Evolutionary conservation across 208 protist genomes (phyloP).

Genomic region (Trypanosoma melophagium): DNA sequence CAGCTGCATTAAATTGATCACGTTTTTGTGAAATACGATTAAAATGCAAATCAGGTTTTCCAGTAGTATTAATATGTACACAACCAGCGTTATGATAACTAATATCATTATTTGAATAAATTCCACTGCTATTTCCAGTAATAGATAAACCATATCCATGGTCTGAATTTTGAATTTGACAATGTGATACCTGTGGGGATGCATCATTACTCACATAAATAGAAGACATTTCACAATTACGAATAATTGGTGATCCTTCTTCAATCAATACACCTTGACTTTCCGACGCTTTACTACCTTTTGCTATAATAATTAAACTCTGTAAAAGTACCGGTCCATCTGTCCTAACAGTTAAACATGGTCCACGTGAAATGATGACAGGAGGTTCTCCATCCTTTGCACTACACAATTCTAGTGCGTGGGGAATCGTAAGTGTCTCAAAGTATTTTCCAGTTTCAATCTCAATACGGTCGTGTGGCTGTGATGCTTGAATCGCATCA

Average conservation of each 20-base stretch:
- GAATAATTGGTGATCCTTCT: slow-evolving; percentile 34
- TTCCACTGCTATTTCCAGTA: slow-evolving; percentile 31
- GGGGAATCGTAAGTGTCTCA: slow-evolving; percentile 34
- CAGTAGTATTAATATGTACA: slow-evolving; percentile 33
- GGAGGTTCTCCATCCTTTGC: slow-evolving; percentile 35
- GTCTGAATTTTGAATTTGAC: slow-evolving; percentile 36
- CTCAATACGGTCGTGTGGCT: slow-evolving; percentile 48
- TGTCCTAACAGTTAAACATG: slow-evolving; percentile 36
- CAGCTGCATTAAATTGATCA: slow-evolving; percentile 18
- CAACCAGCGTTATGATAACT: slow-evolving; percentile 37
- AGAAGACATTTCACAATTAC: slow-evolving; percentile 40
- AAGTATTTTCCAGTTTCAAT: slow-evolving; percentile 53
- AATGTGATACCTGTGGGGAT: slow-evolving; percentile 32
- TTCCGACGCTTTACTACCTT: slow-evolving; percentile 31
- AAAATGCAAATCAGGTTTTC: slow-evolving; percentile 26
- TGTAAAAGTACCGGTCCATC: slow-evolving; percentile 37
- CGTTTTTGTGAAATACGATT: slow-evolving; percentile 40
- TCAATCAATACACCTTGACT: slow-evolving; percentile 39
- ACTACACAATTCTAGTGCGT: slow-evolving; percentile 41
- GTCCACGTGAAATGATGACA: slow-evolving; percentile 33
- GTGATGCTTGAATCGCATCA: slow-evolving; percentile 39
- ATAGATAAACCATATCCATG: slow-evolving; percentile 34
- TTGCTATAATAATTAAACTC: slow-evolving; percentile 28
- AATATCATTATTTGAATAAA: slow-evolving; percentile 45
- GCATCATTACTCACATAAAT: slow-evolving; percentile 40